Percentiles rank a stretch among this genome's conserved stretches.
phyloP scores from a whole-genome alignment of 805 yeast genomes.

The Ogataea paradorogensis region DNA sequence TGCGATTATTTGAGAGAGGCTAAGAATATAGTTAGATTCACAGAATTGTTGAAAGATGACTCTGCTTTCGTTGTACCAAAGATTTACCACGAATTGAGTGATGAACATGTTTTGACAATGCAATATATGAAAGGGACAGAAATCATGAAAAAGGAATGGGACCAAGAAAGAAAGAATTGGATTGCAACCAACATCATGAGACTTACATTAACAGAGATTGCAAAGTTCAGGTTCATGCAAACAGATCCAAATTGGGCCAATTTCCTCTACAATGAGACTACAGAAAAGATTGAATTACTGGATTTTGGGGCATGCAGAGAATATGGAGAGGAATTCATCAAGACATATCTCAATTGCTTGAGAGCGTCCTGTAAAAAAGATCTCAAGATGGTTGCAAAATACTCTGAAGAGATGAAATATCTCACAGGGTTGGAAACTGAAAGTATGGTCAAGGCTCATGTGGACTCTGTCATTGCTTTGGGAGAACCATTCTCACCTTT shows the following conservation, averaged over 20 bases:
- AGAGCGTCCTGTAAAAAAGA: constrained; percentile 74
- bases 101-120: constrained; percentile 86
- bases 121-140: constrained; percentile 80
- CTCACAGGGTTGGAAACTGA: constrained; percentile 87
- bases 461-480: constrained; percentile 82
- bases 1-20: constrained; percentile 95
- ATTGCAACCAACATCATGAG: constrained; percentile 85
- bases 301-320: constrained; percentile 96
- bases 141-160: constrained; percentile 72
- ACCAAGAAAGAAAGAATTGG: constrained; percentile 72
- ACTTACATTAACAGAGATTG: constrained; percentile 81
- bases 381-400: constrained; percentile 56
- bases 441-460: constrained; percentile 87
- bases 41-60: constrained; percentile 56
- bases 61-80: constrained; percentile 75
- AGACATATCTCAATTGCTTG: constrained; percentile 65
- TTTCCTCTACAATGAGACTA: constrained; percentile 73
- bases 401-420: constrained; percentile 76
- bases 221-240: constrained; percentile 87
- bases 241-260: constrained; percentile 99
- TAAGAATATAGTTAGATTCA: constrained; percentile 63
- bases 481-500: constrained; percentile 84
- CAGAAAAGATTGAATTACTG: constrained; percentile 73
- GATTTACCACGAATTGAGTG: constrained; percentile 73
- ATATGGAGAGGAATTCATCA: constrained; percentile 64